These are phyloP conservation scores for Fraxinus ornus DNA, from an alignment of 305 asterid species.

Conservation along the genomic window DNA sequence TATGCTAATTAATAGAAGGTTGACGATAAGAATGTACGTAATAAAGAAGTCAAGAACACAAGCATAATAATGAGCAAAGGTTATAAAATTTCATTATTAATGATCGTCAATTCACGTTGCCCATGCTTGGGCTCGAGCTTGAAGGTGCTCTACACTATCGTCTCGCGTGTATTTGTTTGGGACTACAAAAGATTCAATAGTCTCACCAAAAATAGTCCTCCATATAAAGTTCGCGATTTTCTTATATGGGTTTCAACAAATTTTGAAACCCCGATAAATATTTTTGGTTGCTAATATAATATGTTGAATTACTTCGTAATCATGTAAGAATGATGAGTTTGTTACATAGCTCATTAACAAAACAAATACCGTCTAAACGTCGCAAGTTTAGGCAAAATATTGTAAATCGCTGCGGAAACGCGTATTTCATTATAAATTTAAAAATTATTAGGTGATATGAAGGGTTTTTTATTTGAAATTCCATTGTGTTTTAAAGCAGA, in stretches of 20 bases:
- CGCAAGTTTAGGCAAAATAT: not conserved
- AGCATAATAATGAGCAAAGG: no score
- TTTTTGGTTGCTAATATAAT: no score
- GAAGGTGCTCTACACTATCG: not conserved
- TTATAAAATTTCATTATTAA: no score
- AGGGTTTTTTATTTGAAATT: slow-evolving; percentile 14
- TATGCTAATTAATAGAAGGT: no score
- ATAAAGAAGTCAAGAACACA: no score
- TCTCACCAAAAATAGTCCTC: no score
- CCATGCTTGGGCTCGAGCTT: not conserved
- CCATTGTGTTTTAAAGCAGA: slow-evolving; percentile 15
- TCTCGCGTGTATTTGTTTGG: not conserved
- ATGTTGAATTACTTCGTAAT: not conserved
- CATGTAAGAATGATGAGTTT: not conserved
- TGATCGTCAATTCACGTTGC: no score
- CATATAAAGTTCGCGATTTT: not conserved
- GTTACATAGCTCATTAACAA: not conserved
- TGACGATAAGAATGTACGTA: no score
- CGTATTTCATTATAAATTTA: not conserved
- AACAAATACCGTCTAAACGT: not conserved
- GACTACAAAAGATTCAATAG: not conserved
- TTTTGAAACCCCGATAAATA: no score
- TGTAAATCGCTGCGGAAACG: not conserved
- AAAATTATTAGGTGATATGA: not conserved
- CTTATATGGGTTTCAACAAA: not conserved